Evolutionary conservation across 208 protist genomes (phyloP).

Genomic region (Borovskyia barvae): DNA sequence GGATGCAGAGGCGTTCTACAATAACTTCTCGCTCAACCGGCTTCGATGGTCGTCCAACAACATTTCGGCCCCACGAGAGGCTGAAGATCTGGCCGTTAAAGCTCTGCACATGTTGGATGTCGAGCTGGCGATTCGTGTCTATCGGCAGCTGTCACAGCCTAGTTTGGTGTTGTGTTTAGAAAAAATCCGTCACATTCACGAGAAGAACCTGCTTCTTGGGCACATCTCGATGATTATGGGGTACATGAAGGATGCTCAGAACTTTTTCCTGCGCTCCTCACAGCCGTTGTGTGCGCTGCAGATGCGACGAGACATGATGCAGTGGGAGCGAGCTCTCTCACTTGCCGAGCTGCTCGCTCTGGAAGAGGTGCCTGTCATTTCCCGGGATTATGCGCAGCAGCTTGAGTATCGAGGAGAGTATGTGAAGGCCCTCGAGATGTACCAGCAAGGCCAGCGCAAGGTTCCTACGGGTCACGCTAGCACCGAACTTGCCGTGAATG

Average conservation of each 20-base stretch:
- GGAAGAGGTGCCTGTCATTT: slow-evolving; percentile 89
- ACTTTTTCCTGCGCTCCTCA: slow-evolving; percentile 90
- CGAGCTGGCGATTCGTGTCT: slow-evolving; percentile 91
- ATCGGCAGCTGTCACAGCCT: slow-evolving; percentile 91
- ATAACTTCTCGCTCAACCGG: slow-evolving; percentile 91
- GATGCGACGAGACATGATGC: slow-evolving; percentile 97
- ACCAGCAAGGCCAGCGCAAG: slow-evolving; percentile 54
- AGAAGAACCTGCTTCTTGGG: slow-evolving; percentile 94
- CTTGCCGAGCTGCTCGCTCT: slow-evolving; percentile 92
- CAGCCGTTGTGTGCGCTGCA: slow-evolving; percentile 93
- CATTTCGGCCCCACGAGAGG: slow-evolving; percentile 78
- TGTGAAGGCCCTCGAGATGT: slow-evolving; percentile 89
- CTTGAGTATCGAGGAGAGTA: slow-evolving; percentile 96
- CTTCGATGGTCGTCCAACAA: slow-evolving; percentile 89
- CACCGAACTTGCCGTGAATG: slow-evolving; percentile 68
- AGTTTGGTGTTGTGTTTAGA: slow-evolving; percentile 93
- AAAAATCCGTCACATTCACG: slow-evolving; percentile 90
- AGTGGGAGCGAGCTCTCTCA: slow-evolving; percentile 94
- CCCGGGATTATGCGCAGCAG: slow-evolving; percentile 94
- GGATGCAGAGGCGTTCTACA: slow-evolving; percentile 81
- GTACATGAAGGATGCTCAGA: slow-evolving; percentile 93
- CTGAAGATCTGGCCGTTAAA: slow-evolving; percentile 83
- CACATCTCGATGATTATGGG: slow-evolving; percentile 94
- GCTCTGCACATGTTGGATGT: slow-evolving; percentile 94
- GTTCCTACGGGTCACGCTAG: slow-evolving; percentile 77